Conservation (phyloP, 805 yeast species). For the Candida sakaeoensis region DNA sequence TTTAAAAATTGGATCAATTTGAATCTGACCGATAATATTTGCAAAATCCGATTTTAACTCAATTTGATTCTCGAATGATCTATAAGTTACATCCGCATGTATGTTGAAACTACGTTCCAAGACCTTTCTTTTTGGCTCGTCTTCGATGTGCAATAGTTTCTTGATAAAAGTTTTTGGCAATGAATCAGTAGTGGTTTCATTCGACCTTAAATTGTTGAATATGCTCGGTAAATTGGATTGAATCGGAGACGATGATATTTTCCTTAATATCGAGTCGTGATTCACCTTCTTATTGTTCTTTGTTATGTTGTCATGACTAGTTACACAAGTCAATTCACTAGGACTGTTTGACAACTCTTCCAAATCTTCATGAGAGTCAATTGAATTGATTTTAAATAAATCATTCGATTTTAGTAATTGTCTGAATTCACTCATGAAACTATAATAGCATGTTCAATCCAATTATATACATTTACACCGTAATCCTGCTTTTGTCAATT, state of each 20-base stretch:
- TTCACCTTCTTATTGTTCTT: background rate
- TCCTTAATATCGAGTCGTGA: background rate
- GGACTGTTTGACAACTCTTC: background rate
- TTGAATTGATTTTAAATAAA: slow-evolving; percentile 1
- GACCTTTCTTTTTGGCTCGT: slow-evolving; percentile 8
- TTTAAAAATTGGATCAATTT: slow-evolving; percentile 45
- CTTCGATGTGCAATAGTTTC: slow-evolving; percentile 12
- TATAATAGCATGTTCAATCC: slow-evolving; percentile 1
- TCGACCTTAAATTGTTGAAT: slow-evolving; percentile 20
- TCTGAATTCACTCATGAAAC: background rate
- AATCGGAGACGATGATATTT: slow-evolving; percentile 17
- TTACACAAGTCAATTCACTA: slow-evolving; percentile 8
- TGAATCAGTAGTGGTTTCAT: slow-evolving; percentile 11
- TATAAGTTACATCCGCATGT: background rate
- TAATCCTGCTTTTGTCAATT: background rate
- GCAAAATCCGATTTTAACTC: slow-evolving; percentile 13
- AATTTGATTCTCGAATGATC: slow-evolving; percentile 7
- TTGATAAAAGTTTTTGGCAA: slow-evolving; percentile 9
- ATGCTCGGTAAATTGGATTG: slow-evolving; percentile 21
- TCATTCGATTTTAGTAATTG: background rate
- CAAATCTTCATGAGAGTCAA: background rate
- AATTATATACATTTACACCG: background rate
- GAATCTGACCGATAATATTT: slow-evolving; percentile 14
- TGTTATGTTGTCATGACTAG: background rate
- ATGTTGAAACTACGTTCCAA: slow-evolving; percentile 3